phyloP scores from a whole-genome alignment of 2,329 filamentous ascomycete species.

The Paracorniculantispora psalliotae region DNA sequence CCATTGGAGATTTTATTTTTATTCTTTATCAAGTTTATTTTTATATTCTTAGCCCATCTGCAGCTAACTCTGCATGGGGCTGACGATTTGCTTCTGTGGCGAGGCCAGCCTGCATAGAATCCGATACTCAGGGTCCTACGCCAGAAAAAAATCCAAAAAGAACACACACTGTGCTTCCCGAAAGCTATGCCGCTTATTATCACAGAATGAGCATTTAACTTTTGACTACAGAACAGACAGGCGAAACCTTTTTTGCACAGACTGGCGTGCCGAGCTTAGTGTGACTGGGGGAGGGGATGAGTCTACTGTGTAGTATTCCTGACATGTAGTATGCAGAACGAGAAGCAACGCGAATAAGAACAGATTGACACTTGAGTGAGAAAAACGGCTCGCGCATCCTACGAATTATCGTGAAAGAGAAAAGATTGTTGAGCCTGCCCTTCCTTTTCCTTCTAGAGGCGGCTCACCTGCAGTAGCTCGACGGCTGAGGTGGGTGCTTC shows the following conservation, averaged over 20 bases:
- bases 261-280: neutral
- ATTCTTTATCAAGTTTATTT: too few species aligned
- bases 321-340: neutral
- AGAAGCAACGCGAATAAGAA: too few species aligned
- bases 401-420: neutral
- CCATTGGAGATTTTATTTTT: neutral
- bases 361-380: too few species aligned
- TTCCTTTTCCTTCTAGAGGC: neutral
- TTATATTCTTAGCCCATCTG: too few species aligned
- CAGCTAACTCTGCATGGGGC: neutral
- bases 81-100: neutral
- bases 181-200: neutral
- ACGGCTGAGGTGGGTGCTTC: neutral
- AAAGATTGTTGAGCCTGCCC: neutral
- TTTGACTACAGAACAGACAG: neutral
- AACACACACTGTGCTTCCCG: slow-evolving; percentile 8
- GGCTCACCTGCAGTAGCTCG: neutral
- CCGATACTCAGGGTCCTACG: neutral
- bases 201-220: too few species aligned
- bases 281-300: neutral
- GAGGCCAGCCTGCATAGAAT: neutral
- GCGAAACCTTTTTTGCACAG: neutral
- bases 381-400: too few species aligned
- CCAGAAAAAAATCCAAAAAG: too few species aligned
- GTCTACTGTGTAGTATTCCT: neutral